Base-by-base conservation (phyloP, 345 rosid genomes). In the Melastoma malabathricum region DNA sequence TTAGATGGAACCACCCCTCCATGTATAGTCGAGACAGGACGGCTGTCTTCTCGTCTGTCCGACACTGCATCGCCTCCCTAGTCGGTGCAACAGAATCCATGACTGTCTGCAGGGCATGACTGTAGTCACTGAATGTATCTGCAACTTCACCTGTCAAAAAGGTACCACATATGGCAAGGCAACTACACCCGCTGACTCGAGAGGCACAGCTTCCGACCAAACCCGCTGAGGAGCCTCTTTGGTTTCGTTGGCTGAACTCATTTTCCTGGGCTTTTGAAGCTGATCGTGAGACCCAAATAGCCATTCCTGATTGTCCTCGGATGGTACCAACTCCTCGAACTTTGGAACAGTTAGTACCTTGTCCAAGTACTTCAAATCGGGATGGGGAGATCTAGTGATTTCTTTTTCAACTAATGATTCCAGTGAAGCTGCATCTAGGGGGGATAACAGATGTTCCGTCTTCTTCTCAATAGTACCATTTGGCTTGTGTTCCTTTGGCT, bases 141-240 rank as follows among this genome's bases (percentile, higher is more conserved):
- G 15, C 48, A 55, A 19, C 39, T 3, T 13, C 39, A 59, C 45
- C 59, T 59, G 62, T 73, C 78, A 87, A 66, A 73, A 83, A n/a
- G 86, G 93, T 65, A 83, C 73, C 44, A 86, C 89, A 17, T 81
- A 86, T 1, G 93, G 96, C 54, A 83, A 75, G 54, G 93, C 86
- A 31, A 60, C 53, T 20, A 72, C 18, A 58, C 83, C 86, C 41
- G 78, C 83, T 25, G 75, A 72, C 60, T 77, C 89, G 61, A 86
- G 59, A 59, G 49, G 70, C 51, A 73, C 34, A 52, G 81, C 76
- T 46, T 77, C 70, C 48, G 83, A 72, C 96, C 96, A 86, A 3
- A 86, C 81, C 60, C 59, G 64, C 14, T 41, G 69, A 29, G 62
- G 52, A 58, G 59, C 63, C 6, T 69, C 68, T 51, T 63, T 43